Evolutionary conservation across 345 rosid genomes (phyloP), one percentile per base, ranked within the genome.

Genomic region (Eucalyptus erythrocorys): DNA sequence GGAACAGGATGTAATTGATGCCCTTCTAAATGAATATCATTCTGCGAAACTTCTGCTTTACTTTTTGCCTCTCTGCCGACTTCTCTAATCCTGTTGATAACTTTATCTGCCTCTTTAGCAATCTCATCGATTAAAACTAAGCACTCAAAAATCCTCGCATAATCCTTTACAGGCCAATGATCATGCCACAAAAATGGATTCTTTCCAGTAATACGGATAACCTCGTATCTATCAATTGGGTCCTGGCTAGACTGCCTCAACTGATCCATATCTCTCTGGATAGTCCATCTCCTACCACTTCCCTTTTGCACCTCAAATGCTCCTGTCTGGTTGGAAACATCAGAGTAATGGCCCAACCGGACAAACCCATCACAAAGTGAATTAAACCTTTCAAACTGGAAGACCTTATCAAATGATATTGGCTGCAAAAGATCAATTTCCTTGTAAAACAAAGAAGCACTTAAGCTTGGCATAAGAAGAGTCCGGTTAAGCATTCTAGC

Each of bases 151-250:
- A 96, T 92, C 91, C 90, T 95, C 12, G 98, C 99, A 88, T 98
- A 98, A 88, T 98, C 99, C 90, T 91, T 92, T 32, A 97, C 96
- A 2, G 99, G 96, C 99, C 99, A 98, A 89, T 98, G 99, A 91
- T 98, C 99, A 30, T 98, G 99, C 99, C 99, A 98, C 91, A 98
- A 87, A 91, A 98, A 98, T 0, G 99, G 98, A 87, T 97, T 98
- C 91, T 98, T 98, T 45, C 97, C 98, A 5, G 90, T 92, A 37
- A 98, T 88, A 59, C 95, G 94, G 85, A 97, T 92, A 53, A 94
- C 95, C 92, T 98, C 98, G 82, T 93, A 89, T 79, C 88, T 92
- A 93, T 98, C 96, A 42, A 90, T 87, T 2, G 94, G 87, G 50
- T 93, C 92, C 85, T 88, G 49, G 3, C 91, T 86, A 30, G 90